Evolutionary conservation across 768 basidiomycete species (phyloP), one percentile per base, ranked within the genome.

Genomic region (Lentinula edodes): DNA sequence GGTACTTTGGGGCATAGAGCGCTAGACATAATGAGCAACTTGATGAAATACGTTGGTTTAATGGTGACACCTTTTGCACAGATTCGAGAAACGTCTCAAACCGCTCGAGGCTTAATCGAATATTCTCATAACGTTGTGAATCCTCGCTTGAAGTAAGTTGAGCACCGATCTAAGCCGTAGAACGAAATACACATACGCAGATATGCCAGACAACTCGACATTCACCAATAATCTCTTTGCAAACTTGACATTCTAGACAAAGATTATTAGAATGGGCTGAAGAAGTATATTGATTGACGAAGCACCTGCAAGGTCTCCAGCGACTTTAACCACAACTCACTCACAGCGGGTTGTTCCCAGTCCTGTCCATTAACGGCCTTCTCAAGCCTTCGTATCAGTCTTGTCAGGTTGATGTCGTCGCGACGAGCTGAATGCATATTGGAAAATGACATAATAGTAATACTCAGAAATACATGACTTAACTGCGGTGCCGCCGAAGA

Each of bases 341-440:
- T 67, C 38, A 65, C 64, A 1, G 66, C 61, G 34, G 66, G 61
- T n/a, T 68, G 66, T 57, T 70, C 67, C 78, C 75, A 80, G 59
- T 73, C 71, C 20, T 67, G 70, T 46, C 77, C 77, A 73, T 57
- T 76, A 0, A 82, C 71, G 9, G 80, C 76, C 66, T 81, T 83
- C 61, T 91, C 87, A 0, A 92, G 78, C 60, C 84, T 71, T 48
- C 80, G 77, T 5, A 91, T 71, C 6, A 91, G 78, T 53, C 87
- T 79, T 9, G 74, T 72, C 8, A 91, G 75, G 71, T 91, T 91
- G 12, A 91, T 82, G 65, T 83, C 80, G 74, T 91, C 87, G 61
- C 89, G 89, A 28, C 51, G 51, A 52, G 51, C 20, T 51, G 43
- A 20, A 20, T 48, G 18, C 46, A 48, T 48, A 9, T 48, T 43